Base-by-base conservation (phyloP, 2,329 filamentous ascomycete species). In the Trichoderma gracile region DNA sequence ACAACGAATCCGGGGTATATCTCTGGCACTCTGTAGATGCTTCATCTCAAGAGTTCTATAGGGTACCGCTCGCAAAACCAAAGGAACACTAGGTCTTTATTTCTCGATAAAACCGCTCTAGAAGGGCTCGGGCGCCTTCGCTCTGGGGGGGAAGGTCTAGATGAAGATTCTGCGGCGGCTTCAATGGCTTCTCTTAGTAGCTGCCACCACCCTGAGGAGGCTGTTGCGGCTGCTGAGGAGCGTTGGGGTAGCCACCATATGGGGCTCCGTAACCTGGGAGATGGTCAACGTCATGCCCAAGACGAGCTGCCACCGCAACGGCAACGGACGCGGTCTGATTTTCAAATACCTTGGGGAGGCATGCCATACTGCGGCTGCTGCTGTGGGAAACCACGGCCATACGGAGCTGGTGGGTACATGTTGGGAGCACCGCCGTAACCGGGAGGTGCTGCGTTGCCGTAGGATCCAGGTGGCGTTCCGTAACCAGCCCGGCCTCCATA, bases 401-500 rank as follows among this genome's bases (percentile, higher is more conserved):
- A 79, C 3, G 69, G 70, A 66, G 74, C 71, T 15, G 73, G 75
- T 21, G 70, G 69, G 42, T 78, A 78, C 74, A 78, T 77, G 69
- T 76, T 76, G 53, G 75, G 77, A 23, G 70, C 70, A 33, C 64
- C 70, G 59, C 73, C 71, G 52, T 78, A 79, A 21, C 73, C 74
- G 71, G 72, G 74, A 73, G 73, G 77, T 23, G 70, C 74, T 63
- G 69, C 71, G 52, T 75, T 33, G 17, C 53, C 76, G 57, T 79
- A 79, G 10, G 68, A 70, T 68, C 73, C 72, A 40, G 12, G 45
- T 25, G 43, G 47, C 30, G 76, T 76, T 45, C 78, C 78, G 67
- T 84, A 85, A 54, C 79, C 78, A 67, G 79, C 79, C 58, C 79
- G 76, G 14, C 78, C 75, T 62, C 80, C 80, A 66, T 81, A 83